These are phyloP conservation scores for Terana coerulea DNA, from an alignment of 768 basidiomycete genomes.

Conservation along the genomic window DNA sequence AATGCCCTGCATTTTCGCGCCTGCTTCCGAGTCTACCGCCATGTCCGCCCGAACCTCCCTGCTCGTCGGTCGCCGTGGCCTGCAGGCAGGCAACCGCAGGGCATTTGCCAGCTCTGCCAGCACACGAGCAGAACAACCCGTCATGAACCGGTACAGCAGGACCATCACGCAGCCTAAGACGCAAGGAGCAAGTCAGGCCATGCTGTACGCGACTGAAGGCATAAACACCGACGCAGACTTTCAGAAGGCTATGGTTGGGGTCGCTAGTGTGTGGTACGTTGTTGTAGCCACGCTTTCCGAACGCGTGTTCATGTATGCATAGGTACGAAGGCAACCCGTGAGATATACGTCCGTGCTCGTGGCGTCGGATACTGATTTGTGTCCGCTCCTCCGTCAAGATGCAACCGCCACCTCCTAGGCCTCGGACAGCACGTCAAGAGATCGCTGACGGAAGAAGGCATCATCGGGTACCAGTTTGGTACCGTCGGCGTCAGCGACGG, in stretches of 20 bases:
- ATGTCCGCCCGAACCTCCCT: constrained; percentile 1
- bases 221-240: constrained; percentile 79
- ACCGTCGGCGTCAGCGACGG: constrained; percentile 98
- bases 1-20: background rate
- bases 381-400: constrained; percentile 45
- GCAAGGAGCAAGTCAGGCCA: constrained; percentile 97
- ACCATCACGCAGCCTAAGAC: constrained; percentile 87
- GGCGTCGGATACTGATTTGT: constrained; percentile 8
- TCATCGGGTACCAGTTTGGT: constrained; percentile 97
- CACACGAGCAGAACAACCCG: constrained; percentile 22
- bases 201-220: constrained; percentile 99
- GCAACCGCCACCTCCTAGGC: constrained; percentile 89
- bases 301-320: constrained; percentile 14
- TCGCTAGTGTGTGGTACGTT: constrained; percentile 91
- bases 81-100: background rate
- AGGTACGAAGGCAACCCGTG: constrained; percentile 99
- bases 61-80: constrained; percentile 9
- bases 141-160: constrained; percentile 66
- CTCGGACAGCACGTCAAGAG: constrained; percentile 85
- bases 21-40: background rate
- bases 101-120: constrained; percentile 14
- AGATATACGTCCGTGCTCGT: constrained; percentile 28
- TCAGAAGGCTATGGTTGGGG: constrained; percentile 94
- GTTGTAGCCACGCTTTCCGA: constrained; percentile 13
- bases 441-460: constrained; percentile 61